Evolutionary conservation across 2,329 filamentous ascomycete genomes (phyloP).

Genomic region (Neofusicoccum sp.): DNA sequence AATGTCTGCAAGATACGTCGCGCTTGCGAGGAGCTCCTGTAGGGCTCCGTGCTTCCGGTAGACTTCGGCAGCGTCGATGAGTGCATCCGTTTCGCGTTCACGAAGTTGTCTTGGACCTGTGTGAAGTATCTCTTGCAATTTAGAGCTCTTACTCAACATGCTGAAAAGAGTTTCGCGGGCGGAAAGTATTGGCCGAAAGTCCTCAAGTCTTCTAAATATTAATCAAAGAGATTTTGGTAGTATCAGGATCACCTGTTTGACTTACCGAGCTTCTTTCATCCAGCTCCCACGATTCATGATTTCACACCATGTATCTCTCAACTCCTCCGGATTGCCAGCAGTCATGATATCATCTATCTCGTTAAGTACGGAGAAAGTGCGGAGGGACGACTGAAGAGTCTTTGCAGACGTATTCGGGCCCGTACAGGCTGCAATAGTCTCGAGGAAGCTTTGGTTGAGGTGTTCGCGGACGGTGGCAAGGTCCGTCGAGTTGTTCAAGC

Average conservation of each 20-base stretch:
- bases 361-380: constrained; percentile 68
- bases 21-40: constrained; percentile 83
- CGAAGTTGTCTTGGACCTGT: constrained; percentile 64
- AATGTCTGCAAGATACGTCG: constrained; percentile 78
- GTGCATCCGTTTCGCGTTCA: constrained; percentile 71
- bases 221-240: neutral
- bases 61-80: constrained; percentile 71
- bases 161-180: constrained; percentile 81
- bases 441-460: constrained; percentile 61
- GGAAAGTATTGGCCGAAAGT: constrained; percentile 77
- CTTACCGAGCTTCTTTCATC: constrained; percentile 80
- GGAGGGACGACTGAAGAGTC: constrained; percentile 60
- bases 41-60: constrained; percentile 77
- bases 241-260: constrained; percentile 17
- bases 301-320: constrained; percentile 60
- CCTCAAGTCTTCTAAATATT: constrained; percentile 59
- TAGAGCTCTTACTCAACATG: constrained; percentile 68
- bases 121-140: constrained; percentile 60
- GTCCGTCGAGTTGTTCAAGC: constrained; percentile 66
- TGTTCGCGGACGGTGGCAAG: constrained; percentile 53
- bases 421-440: constrained; percentile 41
- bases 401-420: constrained; percentile 37
- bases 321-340: constrained; percentile 57
- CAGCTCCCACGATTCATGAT: constrained; percentile 68
- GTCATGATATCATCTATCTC: constrained; percentile 78